These are phyloP conservation scores for Barnettozyma pratensis DNA, from an alignment of 805 yeast genomes.

Conservation along the genomic window DNA sequence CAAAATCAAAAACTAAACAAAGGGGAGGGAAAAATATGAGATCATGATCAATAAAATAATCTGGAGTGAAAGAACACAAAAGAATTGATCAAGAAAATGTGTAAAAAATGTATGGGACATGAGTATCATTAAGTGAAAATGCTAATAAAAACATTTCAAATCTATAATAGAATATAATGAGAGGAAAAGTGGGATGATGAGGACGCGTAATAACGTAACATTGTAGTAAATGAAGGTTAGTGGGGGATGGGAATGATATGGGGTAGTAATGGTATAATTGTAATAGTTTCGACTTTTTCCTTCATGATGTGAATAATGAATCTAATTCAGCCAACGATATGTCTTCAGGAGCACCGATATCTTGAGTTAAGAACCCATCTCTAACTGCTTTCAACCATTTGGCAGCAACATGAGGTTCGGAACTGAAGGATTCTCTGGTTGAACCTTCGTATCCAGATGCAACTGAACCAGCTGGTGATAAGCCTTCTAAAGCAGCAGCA, in stretches of 20 bases:
- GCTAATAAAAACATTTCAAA: background rate
- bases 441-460: conserved; percentile 24
- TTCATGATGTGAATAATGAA: conserved; percentile 35
- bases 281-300: background rate
- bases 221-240: background rate
- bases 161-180: background rate
- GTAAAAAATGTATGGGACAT: background rate
- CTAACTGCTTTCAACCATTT: conserved; percentile 72
- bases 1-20: background rate
- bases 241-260: background rate
- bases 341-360: conserved; percentile 76
- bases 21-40: background rate
- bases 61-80: no score
- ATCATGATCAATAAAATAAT: background rate
- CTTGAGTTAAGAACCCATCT: conserved; percentile 73
- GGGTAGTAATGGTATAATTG: background rate
- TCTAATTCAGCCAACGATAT: conserved; percentile 67
- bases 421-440: conserved; percentile 15
- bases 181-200: background rate
- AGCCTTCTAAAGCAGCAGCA: conserved; percentile 55
- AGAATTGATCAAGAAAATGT: background rate
- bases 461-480: conserved; percentile 35
- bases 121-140: background rate
- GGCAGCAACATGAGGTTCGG: conserved; percentile 36
- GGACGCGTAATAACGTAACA: no score